A percentile compares a stretch with the other conserved stretches of the same genome.
These are phyloP conservation scores for Cyamopsis tetragonoloba DNA, from an alignment of 306 rosid species.

Conservation along the genomic window DNA sequence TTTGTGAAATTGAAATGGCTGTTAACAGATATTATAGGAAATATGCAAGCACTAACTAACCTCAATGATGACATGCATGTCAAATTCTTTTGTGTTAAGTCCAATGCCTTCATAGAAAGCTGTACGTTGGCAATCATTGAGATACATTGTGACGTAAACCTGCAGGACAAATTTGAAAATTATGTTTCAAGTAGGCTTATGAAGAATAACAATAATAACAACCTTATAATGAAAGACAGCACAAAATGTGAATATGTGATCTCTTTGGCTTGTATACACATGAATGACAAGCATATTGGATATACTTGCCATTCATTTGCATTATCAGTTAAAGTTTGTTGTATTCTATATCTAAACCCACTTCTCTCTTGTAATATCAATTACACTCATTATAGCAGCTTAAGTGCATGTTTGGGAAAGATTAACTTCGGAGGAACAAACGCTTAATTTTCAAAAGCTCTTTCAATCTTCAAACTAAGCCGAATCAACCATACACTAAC, in stretches of 20 bases:
- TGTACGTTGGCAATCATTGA: conserved; percentile 95
- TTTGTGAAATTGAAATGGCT: neutral
- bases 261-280: neutral
- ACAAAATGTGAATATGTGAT: conserved; percentile 5
- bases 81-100: conserved; percentile 85
- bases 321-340: neutral
- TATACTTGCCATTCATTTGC: neutral
- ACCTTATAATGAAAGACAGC: neutral
- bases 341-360: neutral
- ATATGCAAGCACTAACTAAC: conserved; percentile 38
- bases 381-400: too few species aligned
- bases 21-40: neutral
- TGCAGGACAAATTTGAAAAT: conserved; percentile 34
- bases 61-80: conserved; percentile 99
- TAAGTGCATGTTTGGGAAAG: too few species aligned
- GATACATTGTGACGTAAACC: conserved; percentile 98
- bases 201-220: neutral
- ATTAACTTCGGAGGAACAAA: too few species aligned
- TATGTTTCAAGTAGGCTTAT: neutral
- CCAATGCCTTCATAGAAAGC: conserved; percentile 98
- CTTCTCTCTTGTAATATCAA: neutral
- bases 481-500: too few species aligned
- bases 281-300: conserved; percentile 3
- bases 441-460: too few species aligned
- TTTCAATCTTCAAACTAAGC: too few species aligned